Evolutionary conservation across 2,329 filamentous ascomycete species (phyloP).

Genomic region (Aspergillus novofumigatus): DNA sequence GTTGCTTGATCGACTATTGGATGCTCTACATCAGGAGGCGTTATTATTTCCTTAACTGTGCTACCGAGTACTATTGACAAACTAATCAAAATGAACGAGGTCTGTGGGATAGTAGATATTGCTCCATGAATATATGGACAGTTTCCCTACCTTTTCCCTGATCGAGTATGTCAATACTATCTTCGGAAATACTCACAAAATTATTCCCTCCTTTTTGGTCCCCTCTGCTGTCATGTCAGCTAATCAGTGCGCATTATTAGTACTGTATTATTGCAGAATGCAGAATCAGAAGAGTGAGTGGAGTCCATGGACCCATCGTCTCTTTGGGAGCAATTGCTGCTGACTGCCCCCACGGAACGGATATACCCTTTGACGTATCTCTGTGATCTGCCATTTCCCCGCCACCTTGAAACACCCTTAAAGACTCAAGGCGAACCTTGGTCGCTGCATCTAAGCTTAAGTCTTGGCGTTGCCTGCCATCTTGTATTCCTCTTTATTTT

Average conservation of each 20-base stretch:
- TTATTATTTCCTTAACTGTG: background rate
- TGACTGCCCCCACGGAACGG: constrained; percentile 23
- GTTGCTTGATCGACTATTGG: background rate
- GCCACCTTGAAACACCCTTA: constrained; percentile 30
- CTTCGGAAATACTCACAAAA: background rate
- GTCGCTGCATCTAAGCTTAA: constrained; percentile 7
- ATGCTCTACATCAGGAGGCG: background rate
- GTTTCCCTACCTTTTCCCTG: background rate
- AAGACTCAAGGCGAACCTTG: constrained; percentile 28
- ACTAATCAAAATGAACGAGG: background rate
- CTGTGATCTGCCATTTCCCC: constrained; percentile 29
- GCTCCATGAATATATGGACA: too few species aligned
- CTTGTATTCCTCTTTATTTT: background rate
- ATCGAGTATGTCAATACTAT: background rate
- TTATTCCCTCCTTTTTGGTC: background rate
- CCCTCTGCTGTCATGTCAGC: background rate
- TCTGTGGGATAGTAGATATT: background rate
- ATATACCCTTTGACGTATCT: constrained; percentile 32
- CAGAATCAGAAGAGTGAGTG: constrained; percentile 5
- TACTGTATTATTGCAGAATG: constrained; percentile 5
- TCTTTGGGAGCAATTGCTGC: constrained; percentile 9
- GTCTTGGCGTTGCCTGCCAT: constrained; percentile 2
- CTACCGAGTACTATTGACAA: background rate
- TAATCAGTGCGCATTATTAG: background rate
- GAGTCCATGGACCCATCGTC: constrained; percentile 8